Evolutionary conservation across 1,284 basidiomycete genomes (phyloP).

Genomic region (Pseudozyma sp.): DNA sequence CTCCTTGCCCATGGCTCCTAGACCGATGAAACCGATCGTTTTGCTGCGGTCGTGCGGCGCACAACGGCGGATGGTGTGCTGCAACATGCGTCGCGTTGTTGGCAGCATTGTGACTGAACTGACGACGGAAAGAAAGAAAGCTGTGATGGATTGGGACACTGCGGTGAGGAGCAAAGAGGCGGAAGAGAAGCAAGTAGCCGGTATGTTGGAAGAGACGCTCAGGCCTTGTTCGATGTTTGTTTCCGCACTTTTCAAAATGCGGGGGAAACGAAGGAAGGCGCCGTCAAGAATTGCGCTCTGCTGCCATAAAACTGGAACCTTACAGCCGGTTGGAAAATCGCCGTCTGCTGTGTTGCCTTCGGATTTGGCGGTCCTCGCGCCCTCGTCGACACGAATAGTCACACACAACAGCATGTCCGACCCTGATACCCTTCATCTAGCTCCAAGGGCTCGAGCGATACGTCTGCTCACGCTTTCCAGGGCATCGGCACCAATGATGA

Average conservation of each 20-base stretch:
- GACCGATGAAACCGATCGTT: constrained; percentile 65
- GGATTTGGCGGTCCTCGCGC: no score
- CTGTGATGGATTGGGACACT: not conserved
- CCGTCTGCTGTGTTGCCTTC: no score
- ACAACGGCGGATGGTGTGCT: constrained; percentile 28
- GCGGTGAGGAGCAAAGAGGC: not conserved
- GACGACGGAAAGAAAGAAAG: not conserved
- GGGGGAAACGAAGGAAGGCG: not conserved
- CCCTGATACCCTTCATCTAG: no score
- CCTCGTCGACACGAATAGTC: no score
- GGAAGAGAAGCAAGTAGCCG: no score
- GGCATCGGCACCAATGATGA: no score
- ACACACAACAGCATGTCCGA: no score
- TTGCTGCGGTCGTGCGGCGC: constrained; percentile 51
- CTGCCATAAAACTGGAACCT: constrained; percentile 3
- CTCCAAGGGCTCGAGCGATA: no score
- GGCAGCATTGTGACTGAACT: constrained; percentile 25
- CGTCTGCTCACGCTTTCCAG: no score
- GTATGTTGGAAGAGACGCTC: constrained; percentile 11
- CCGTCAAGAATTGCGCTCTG: not conserved
- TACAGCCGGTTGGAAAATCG: no score
- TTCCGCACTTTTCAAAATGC: constrained; percentile 9
- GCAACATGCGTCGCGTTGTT: constrained; percentile 18
- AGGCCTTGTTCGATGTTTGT: not conserved
- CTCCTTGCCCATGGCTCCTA: constrained; percentile 64